These are phyloP conservation scores for Mycena rebaudengoi DNA, from an alignment of 768 basidiomycete species.

Conservation along the genomic window DNA sequence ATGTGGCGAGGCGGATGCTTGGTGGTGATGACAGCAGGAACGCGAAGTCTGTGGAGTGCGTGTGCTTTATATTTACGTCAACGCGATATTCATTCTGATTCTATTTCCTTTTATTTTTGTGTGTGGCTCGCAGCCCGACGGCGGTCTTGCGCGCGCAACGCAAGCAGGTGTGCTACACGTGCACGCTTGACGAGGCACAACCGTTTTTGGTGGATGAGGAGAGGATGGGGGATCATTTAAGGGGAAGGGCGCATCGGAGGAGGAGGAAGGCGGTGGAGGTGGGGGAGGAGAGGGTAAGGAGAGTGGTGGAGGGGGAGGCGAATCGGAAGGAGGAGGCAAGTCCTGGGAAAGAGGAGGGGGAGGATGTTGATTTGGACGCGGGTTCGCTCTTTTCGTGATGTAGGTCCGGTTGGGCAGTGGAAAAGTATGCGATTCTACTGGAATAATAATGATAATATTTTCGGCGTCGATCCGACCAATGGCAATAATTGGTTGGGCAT, in stretches of 20 bases:
- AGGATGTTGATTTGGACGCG: constrained; percentile 3
- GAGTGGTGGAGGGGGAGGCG: neutral
- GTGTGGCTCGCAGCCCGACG: constrained; percentile 63
- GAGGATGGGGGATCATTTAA: constrained; percentile 65
- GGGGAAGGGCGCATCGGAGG: constrained; percentile 65
- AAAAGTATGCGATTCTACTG: too few species aligned
- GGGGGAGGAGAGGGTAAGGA: constrained; percentile 12
- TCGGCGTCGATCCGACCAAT: too few species aligned
- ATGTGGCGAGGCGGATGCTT: constrained; percentile 62
- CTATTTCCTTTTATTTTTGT: neutral
- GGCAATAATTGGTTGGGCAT: too few species aligned
- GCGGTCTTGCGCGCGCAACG: constrained; percentile 62
- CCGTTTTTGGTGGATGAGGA: constrained; percentile 75
- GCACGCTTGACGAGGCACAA: constrained; percentile 62
- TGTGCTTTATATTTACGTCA: constrained; percentile 9
- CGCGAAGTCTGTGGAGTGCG: constrained; percentile 57
- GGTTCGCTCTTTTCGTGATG: neutral
- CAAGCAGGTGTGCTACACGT: constrained; percentile 67
- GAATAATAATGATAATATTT: too few species aligned
- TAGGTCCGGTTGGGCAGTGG: too few species aligned
- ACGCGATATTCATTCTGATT: constrained; percentile 12
- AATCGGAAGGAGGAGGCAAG: neutral
- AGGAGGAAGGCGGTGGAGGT: constrained; percentile 43
- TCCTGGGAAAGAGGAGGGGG: neutral
- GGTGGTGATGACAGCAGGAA: too few species aligned